A percentile compares a stretch with the other conserved stretches of the same genome.
phyloP scores from a whole-genome alignment of 2,329 filamentous ascomycete genomes.

The Curvularia lunata region DNA sequence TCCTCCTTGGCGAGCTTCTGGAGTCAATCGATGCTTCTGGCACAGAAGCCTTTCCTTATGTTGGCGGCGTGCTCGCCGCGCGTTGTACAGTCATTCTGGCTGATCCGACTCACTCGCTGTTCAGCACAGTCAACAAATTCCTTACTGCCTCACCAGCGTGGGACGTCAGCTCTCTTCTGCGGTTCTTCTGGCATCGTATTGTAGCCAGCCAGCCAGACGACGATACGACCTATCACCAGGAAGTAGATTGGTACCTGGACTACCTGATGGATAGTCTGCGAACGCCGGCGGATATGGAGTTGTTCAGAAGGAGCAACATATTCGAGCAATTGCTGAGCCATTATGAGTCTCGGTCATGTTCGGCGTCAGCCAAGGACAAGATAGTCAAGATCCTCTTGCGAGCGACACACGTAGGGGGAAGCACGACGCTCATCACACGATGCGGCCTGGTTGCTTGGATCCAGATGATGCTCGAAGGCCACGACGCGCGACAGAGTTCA shows the following conservation, averaged over 20 bases:
- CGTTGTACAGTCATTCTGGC: slow-evolving; percentile 72
- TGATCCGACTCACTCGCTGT: slow-evolving; percentile 81
- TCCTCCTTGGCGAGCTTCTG: slow-evolving; percentile 78
- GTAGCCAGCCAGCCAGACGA: slow-evolving; percentile 77
- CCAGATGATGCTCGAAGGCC: slow-evolving; percentile 61
- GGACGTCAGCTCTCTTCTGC: slow-evolving; percentile 64
- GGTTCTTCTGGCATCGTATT: slow-evolving; percentile 71
- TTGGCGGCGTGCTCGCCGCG: slow-evolving; percentile 76
- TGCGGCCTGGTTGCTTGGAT: slow-evolving; percentile 79
- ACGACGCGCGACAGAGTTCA: slow-evolving; percentile 58
- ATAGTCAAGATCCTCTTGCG: slow-evolving; percentile 69
- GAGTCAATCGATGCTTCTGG: slow-evolving; percentile 64
- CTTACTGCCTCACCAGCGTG: slow-evolving; percentile 79
- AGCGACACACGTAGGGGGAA: slow-evolving; percentile 72
- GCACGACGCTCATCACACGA: slow-evolving; percentile 79
- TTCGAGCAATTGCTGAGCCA: slow-evolving; percentile 78
- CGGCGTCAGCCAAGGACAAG: slow-evolving; percentile 65
- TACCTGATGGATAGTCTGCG: slow-evolving; percentile 73
- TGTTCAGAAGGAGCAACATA: slow-evolving; percentile 66
- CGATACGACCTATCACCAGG: slow-evolving; percentile 71
- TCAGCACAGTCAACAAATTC: slow-evolving; percentile 84
- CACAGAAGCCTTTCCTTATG: slow-evolving; percentile 66
- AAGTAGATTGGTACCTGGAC: slow-evolving; percentile 75
- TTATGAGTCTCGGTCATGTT: slow-evolving; percentile 70
- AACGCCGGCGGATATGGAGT: slow-evolving; percentile 63